Evolutionary conservation across 1,284 basidiomycete genomes (phyloP), one percentile per base, ranked within the genome.

Genomic region (Ceratobasidium sp.): DNA sequence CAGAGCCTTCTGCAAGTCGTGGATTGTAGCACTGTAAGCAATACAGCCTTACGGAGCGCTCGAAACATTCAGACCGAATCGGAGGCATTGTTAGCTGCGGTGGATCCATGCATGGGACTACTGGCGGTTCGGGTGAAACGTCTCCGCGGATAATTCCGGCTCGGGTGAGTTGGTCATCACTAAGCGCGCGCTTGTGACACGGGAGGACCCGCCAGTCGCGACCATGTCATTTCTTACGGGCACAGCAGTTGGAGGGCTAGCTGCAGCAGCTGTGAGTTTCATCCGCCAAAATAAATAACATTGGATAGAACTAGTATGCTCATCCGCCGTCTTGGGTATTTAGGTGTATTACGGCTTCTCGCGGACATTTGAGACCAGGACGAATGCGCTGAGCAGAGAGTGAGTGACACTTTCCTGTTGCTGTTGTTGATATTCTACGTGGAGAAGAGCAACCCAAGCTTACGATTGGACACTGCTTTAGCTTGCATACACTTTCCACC

Each of bases 271-370:
- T 7, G 58, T 62, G 22, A 62, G 43, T 47, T 47, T 4, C 6
- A 54, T 12, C 22, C 42, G 15, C 47, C 20, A n/a, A 34, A 20
- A 13, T n/a, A 31, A 6, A 35, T 13, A 15, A 25, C 17, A 2
- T 4, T 2, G 29, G 7, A 40, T 40, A 17, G 38, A 40, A 40
- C 38, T 40, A 40, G 17, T 40, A 17, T 7, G 7, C 38, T 40
- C 38, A 40, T 40, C 38, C 38, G 38, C 17, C 8, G 38, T 40
- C 8, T 17, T 40, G 17, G 10, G 6, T 22, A 3, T 13, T 12
- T n/a, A 57, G 55, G 31, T 57, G 10, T 57, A 57, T 42, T 57
- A 57, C 20, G 55, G 55, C 5, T 57, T 57, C 34, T 57, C 55
- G 6, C 34, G 55, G 31, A 22, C 38, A 17, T 57, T 57, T 20